Evolutionary conservation across 192 early-diverging fungal species (phyloP).

Genomic region (Coemansia reversa): DNA sequence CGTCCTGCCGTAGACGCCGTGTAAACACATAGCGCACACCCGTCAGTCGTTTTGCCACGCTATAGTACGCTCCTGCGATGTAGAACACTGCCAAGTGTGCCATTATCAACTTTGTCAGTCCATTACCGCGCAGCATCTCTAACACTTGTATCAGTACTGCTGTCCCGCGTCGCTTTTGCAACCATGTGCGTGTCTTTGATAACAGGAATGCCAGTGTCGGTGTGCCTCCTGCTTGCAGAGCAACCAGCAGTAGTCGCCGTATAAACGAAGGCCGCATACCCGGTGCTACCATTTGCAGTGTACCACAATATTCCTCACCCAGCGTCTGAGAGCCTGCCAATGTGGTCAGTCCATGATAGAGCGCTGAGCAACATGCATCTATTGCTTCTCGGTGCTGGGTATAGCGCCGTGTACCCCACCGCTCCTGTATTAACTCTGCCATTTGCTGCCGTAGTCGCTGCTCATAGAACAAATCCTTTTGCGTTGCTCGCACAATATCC

Average conservation of each 20-base stretch:
- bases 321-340: conserved; percentile 76
- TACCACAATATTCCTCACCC: conserved; percentile 95
- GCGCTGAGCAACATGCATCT: conserved; percentile 57
- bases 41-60: conserved; percentile 73
- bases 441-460: conserved; percentile 64
- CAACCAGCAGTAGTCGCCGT: conserved; percentile 36
- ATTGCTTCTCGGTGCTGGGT: conserved; percentile 68
- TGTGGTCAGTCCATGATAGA: conserved; percentile 78
- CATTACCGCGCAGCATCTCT: conserved; percentile 8
- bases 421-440: conserved; percentile 60
- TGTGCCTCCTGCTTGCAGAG: conserved; percentile 34
- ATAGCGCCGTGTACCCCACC: conserved; percentile 58
- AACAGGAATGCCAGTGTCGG: conserved; percentile 9
- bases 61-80: conserved; percentile 80
- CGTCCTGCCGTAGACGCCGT: conserved; percentile 69
- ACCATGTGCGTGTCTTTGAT: conserved; percentile 20
- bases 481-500: conserved; percentile 84
- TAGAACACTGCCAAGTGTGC: conserved; percentile 89
- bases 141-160: conserved; percentile 1
- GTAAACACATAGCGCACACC: conserved; percentile 84
- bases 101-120: conserved; percentile 31
- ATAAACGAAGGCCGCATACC: conserved; percentile 56
- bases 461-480: conserved; percentile 88
- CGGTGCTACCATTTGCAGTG: conserved; percentile 63
- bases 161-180: conserved; percentile 15